phyloP scores from a whole-genome alignment of 176 grass and related monocot genomes.

The Themeda triandra region DNA sequence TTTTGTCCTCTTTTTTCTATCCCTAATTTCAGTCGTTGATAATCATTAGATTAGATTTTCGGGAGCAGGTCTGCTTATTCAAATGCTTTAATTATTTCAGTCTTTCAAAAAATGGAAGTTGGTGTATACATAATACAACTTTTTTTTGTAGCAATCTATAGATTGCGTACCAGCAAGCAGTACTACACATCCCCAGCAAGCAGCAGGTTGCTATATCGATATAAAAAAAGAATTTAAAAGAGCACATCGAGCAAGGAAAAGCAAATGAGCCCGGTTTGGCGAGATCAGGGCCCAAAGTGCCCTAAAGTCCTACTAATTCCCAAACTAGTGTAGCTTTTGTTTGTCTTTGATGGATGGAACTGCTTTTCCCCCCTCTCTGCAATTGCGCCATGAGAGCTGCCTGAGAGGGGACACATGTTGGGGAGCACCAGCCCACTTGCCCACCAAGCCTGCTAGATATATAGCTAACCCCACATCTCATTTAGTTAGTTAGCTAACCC shows the following conservation, averaged over 20 bases:
- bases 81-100: not conserved
- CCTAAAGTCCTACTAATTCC: constrained; percentile 13
- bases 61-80: not conserved
- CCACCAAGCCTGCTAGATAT: not conserved
- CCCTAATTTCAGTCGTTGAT: not conserved
- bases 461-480: not conserved
- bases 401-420: constrained; percentile 27
- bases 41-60: not conserved
- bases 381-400: not conserved
- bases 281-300: constrained; percentile 24
- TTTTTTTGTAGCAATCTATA: not conserved
- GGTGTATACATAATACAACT: not conserved
- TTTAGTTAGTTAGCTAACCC: not conserved
- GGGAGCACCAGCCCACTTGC: constrained; percentile 46
- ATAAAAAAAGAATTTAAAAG: not conserved
- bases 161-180: not conserved
- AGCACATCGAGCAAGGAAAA: not conserved
- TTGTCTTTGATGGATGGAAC: not conserved
- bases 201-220: not conserved
- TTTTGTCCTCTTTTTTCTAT: not conserved
- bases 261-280: not conserved
- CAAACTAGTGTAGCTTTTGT: constrained; percentile 32
- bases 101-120: not conserved
- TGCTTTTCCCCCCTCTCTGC: constrained; percentile 2
- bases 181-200: too few relatives aligned